These are phyloP conservation scores for Fonsecaea multimorphosa DNA, from an alignment of 2,329 filamentous ascomycete genomes.

Conservation along the genomic window DNA sequence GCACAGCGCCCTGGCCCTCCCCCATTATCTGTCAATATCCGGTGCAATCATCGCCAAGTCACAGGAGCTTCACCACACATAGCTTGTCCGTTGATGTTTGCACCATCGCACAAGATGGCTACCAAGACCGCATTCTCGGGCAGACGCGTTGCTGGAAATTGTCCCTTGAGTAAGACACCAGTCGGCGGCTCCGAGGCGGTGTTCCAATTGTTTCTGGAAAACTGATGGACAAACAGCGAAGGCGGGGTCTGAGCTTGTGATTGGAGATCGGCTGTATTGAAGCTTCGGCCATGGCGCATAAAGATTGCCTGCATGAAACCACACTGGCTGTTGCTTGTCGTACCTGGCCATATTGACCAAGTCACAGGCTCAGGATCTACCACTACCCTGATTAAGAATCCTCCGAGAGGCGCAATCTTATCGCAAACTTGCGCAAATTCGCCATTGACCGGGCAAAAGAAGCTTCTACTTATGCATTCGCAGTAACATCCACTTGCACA, in stretches of 20 bases:
- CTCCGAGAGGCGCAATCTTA: constrained; percentile 24
- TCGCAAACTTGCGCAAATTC: constrained; percentile 10
- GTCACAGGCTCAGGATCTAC: constrained; percentile 16
- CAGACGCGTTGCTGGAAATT: neutral
- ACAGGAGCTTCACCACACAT: constrained; percentile 14
- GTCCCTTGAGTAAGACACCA: neutral
- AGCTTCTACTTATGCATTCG: constrained; percentile 5
- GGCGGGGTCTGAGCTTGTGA: neutral
- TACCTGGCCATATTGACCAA: constrained; percentile 16
- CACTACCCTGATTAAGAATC: constrained; percentile 3
- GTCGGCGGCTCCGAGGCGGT: neutral
- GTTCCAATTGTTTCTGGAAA: constrained; percentile 1
- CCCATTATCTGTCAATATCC: neutral
- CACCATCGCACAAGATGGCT: neutral
- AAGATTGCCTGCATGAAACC: constrained; percentile 6
- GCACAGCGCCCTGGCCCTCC: neutral
- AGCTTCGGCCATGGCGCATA: constrained; percentile 1
- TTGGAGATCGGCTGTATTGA: constrained; percentile 2
- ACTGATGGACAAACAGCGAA: neutral
- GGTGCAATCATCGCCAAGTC: constrained; percentile 4
- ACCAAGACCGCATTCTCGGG: neutral
- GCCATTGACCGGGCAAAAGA: neutral
- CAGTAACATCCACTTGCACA: constrained; percentile 7
- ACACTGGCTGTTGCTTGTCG: neutral
- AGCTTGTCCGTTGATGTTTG: constrained; percentile 14